A percentile compares a stretch with the other conserved stretches of the same genome.
Conservation (phyloP, 257 asterid genomes). For the Catharanthus roseus region DNA sequence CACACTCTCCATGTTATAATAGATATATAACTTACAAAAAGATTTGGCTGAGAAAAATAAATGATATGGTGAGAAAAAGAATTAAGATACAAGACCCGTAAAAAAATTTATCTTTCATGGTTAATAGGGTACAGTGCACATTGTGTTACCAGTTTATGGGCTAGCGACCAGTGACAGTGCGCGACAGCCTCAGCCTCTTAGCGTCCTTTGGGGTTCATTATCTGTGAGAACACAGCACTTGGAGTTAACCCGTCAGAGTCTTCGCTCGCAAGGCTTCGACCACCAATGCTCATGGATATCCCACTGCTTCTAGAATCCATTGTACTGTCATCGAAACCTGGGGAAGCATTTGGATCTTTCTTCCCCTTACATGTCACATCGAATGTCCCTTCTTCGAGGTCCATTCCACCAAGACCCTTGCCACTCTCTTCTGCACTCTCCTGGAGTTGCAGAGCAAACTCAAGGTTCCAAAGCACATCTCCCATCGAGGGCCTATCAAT, state of each 20-base stretch:
- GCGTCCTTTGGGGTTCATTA: conserved; percentile 88
- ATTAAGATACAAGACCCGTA: not conserved
- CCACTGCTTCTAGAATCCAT: conserved; percentile 79
- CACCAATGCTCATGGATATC: conserved; percentile 83
- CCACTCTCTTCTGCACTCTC: conserved; percentile 92
- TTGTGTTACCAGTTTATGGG: conserved; percentile 5
- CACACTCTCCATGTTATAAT: conserved; percentile 13
- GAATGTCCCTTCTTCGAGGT: conserved; percentile 30
- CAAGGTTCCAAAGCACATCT: conserved; percentile 90
- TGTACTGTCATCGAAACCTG: conserved; percentile 51
- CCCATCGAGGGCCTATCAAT: conserved; percentile 90
- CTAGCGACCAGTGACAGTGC: not conserved
- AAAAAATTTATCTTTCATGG: conserved; percentile 6
- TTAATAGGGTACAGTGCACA: conserved; percentile 15
- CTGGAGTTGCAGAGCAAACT: conserved; percentile 84
- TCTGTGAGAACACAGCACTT: conserved; percentile 95
- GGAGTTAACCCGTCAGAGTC: conserved; percentile 89
- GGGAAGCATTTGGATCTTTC: conserved; percentile 48
- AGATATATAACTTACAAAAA: conserved; percentile 30
- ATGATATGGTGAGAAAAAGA: conserved; percentile 3
- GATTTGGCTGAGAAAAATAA: conserved; percentile 13
- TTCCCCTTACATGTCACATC: conserved; percentile 46
- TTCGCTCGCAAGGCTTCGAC: conserved; percentile 80
- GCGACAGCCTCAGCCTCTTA: conserved; percentile 17
- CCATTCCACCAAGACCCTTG: conserved; percentile 41